phyloP scores from a whole-genome alignment of 2,329 filamentous ascomycete genomes.

The Aspergillus felis region DNA sequence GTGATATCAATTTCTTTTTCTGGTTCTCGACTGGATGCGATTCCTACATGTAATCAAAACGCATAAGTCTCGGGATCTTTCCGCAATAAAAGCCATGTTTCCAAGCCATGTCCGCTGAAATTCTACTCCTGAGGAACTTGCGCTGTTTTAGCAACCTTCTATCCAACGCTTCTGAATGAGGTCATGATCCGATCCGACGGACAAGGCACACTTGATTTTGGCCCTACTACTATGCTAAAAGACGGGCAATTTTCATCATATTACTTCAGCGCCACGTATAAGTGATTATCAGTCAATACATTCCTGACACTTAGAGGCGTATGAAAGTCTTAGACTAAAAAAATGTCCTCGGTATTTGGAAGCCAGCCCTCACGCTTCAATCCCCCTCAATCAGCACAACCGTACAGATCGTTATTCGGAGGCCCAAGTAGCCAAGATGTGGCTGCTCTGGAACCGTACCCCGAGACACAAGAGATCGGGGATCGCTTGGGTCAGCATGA shows the following conservation, averaged over 20 bases:
- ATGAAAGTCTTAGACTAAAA: neutral
- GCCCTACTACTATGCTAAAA: neutral
- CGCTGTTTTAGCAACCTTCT: neutral
- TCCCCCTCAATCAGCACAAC: conserved; percentile 28
- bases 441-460: conserved; percentile 9
- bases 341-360: conserved; percentile 28
- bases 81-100: neutral
- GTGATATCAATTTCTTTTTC: conserved; percentile 10
- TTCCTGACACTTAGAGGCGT: too few relatives aligned
- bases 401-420: conserved; percentile 28
- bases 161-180: neutral
- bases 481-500: conserved; percentile 13
- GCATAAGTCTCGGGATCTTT: neutral
- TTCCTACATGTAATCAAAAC: neutral
- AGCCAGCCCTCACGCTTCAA: conserved; percentile 17
- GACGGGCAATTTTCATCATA: neutral
- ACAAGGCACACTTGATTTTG: too few relatives aligned
- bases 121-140: neutral
- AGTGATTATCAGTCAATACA: neutral
- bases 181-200: neutral
- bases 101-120: neutral
- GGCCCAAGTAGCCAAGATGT: conserved; percentile 22
- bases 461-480: conserved; percentile 4
- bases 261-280: neutral
- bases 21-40: neutral